Evolutionary conservation across 176 grass and related monocot species (phyloP).

Genomic region (Thinopyrum elongatum): DNA sequence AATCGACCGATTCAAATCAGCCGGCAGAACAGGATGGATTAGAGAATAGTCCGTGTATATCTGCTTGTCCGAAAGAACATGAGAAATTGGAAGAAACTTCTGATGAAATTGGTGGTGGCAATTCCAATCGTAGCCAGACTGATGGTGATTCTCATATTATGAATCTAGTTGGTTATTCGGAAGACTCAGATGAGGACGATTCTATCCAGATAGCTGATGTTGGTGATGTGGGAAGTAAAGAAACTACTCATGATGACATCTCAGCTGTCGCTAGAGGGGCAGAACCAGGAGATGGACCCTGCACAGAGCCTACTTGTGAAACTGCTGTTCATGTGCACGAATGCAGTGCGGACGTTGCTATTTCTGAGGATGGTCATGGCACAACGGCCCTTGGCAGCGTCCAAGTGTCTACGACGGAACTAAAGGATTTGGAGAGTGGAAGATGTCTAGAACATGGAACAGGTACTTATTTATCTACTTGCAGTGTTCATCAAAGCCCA

Average conservation of each 20-base stretch:
- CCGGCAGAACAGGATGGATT: not conserved
- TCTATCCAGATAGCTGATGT: conserved; percentile 5
- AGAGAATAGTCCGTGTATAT: conserved; percentile 1
- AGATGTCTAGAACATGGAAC: not conserved
- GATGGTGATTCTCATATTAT: conserved; percentile 18
- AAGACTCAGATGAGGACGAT: conserved; percentile 32
- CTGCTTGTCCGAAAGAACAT: not conserved
- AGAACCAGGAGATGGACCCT: not conserved
- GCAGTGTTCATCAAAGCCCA: not conserved
- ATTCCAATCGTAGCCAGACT: not conserved
- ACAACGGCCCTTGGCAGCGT: not conserved
- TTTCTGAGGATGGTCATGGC: not conserved
- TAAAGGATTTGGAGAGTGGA: not conserved
- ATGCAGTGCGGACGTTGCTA: not conserved
- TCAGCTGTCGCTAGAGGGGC: not conserved
- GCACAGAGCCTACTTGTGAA: conserved; percentile 11
- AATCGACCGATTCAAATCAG: conserved; percentile 7
- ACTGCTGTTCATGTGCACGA: conserved; percentile 21
- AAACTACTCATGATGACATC: not conserved
- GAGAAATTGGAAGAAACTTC: conserved; percentile 13
- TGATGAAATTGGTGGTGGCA: not conserved
- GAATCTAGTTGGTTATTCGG: conserved; percentile 43
- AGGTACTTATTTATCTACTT: not conserved
- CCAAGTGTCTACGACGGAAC: not conserved
- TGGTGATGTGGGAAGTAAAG: conserved; percentile 19